Base-by-base conservation (phyloP, 805 yeast species). In the Lipomyces yamanashiensis region DNA sequence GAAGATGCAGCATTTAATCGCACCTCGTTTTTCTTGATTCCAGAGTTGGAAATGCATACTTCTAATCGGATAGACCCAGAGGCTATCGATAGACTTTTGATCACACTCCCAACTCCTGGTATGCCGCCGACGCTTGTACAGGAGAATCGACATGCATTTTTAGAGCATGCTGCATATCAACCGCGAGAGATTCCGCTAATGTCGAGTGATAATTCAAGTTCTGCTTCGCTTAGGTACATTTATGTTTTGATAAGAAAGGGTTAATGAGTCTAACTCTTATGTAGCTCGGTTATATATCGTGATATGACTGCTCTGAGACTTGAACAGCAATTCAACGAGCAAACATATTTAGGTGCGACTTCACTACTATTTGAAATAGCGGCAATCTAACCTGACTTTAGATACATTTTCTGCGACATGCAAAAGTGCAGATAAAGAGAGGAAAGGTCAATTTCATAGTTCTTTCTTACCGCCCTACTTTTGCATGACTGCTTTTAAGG, bases 1-100 rank as follows among this genome's bases (percentile, higher is more conserved):
- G 89, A 90, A 70, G 99, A 95, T 78, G 88, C 89, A 0, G 91
- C 97, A 0, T 91, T 85, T 66, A 95, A 90, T 69, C 77, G 99
- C 60, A 79, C 86, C 21, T 87, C 95, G 0, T 92, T 91, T 73
- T 74, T 93, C 36, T 73, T 93, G 8, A 50, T 28, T 7, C 54
- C 63, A 4, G 62, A 58, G n/a, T 28, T 66, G 4, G 60, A 59
- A 39, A 28, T 40, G 33, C 34, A 33, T 15, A 49, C 43, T 1
- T 52, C 51, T 1, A 44, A 17, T 23, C 37, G 21, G 15, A 33
- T 28, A 10, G 81, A 83, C 2, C 81, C 80, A 7, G 79, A 80
- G 13, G 76, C 77, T 13, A 82, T 36, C n/a, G 45, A 58, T 36
- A 43, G 43, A 87, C 59, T 82, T 81, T 54, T 33, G 17, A 33